Base-by-base conservation (phyloP, 371 early-diverging fungal species). In the Syncephalastrum racemosum region DNA sequence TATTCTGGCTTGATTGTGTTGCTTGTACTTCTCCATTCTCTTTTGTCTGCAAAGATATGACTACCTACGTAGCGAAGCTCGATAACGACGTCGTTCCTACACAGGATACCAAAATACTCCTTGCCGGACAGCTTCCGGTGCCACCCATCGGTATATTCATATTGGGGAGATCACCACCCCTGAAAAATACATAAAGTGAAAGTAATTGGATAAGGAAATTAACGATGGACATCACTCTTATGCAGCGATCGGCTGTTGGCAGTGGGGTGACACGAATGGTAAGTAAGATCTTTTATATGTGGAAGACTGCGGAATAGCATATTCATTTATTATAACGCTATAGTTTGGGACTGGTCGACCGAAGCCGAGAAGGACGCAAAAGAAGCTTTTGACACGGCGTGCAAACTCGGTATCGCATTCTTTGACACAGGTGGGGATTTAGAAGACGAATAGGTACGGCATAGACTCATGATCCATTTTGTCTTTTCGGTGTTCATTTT, bases 241-340 rank as follows among this genome's bases (percentile, higher is more conserved):
- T 50, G 23, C 42, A 70, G 80, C 80, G 23, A 71, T 82, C 42
- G 82, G 82, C 44, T 68, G 72, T 16, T 82, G 82, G 82, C 72
- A 80, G 49, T 82, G 78, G 78, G 82, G 82, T 15, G 82, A 75
- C 58, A 69, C 62, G 4, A 22, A 19, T 12, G 44, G 71, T 77
- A 72, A 64, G 68, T 54, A 7, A 0, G 15, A 40, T 51, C 20
- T 25, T 44, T n/a, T n/a, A 4, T 27, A 2, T 27, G 7, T 3
- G 27, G 27, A 7, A 27, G 27, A 27, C 4, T 7, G 7, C 7
- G 27, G 6, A 27, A 1, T 27, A 27, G 7, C 27, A 7, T 4
- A 27, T 27, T 7, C 27, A 0, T 31, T 47, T 16, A 4, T 39
- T 49, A 49, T 40, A 7, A 42, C 23, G 48, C 40, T 42, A 45